Conservation (phyloP, 2,329 filamentous ascomycete species). For the Exophiala calicioides region DNA sequence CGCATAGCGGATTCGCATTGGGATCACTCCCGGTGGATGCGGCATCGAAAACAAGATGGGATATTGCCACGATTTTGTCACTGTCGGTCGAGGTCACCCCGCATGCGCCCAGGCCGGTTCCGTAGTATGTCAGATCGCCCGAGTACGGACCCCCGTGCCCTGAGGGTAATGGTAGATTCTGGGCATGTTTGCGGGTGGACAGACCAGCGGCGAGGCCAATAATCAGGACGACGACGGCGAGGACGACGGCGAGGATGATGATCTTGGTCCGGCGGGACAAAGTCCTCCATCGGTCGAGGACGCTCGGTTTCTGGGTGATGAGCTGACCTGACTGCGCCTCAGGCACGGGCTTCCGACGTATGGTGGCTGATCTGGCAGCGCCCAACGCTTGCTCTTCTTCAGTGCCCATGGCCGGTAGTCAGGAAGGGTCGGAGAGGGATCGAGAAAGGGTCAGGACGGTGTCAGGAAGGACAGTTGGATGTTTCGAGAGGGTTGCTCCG, state of each 20-base stretch:
- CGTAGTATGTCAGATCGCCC: conserved; percentile 71
- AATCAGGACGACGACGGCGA: conserved; percentile 25
- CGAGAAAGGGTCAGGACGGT: no score
- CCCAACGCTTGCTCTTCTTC: conserved; percentile 16
- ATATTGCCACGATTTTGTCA: conserved; percentile 67
- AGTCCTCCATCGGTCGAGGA: conserved; percentile 22
- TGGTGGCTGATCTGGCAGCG: conserved; percentile 14
- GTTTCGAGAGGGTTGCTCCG: no score
- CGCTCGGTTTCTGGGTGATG: neutral
- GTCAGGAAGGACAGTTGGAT: no score
- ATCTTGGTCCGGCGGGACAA: conserved; percentile 22
- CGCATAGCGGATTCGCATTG: conserved; percentile 69
- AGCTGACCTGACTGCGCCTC: conserved; percentile 1
- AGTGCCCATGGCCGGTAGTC: conserved; percentile 19
- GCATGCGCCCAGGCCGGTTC: conserved; percentile 68
- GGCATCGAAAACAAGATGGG: conserved; percentile 67
- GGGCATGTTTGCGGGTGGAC: conserved; percentile 18
- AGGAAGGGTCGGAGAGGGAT: no score
- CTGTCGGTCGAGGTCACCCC: conserved; percentile 56
- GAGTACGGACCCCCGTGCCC: conserved; percentile 53
- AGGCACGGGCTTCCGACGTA: conserved; percentile 25
- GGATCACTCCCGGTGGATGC: conserved; percentile 54
- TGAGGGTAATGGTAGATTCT: conserved; percentile 54
- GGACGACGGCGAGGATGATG: conserved; percentile 17
- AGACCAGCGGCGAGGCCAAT: conserved; percentile 30